Conservation (phyloP, 2,329 filamentous ascomycete species). For the Elsinoe batatas region DNA sequence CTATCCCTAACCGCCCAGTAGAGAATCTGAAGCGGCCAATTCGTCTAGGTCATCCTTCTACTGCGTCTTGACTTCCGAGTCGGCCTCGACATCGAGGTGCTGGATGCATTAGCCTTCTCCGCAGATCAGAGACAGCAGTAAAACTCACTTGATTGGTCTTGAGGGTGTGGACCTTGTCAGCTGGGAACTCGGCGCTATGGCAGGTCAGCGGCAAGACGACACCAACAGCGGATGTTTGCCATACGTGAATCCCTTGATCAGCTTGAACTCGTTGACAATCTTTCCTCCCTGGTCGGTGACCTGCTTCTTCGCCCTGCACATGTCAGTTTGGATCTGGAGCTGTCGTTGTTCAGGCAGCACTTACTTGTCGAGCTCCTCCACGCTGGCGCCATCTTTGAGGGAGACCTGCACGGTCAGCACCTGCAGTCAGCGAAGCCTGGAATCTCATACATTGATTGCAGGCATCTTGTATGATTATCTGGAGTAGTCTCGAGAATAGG, state of each 20-base stretch:
- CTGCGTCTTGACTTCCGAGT: constrained; percentile 62
- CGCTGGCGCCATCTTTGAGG: constrained; percentile 59
- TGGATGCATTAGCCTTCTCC: background rate
- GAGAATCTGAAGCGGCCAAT: too few species aligned
- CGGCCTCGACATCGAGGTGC: constrained; percentile 69
- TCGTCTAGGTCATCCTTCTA: constrained; percentile 27
- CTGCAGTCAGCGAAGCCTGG: background rate
- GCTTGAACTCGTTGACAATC: constrained; percentile 71
- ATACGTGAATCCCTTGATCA: constrained; percentile 92
- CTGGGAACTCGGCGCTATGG: constrained; percentile 39
- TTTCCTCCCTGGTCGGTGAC: constrained; percentile 67
- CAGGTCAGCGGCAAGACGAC: background rate
- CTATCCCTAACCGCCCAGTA: too few species aligned
- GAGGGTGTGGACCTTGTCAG: constrained; percentile 57
- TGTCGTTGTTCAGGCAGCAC: constrained; percentile 20
- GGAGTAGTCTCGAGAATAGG: background rate
- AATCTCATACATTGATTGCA: constrained; percentile 27
- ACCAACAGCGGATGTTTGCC: constrained; percentile 24
- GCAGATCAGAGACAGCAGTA: background rate
- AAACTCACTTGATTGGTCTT: constrained; percentile 46
- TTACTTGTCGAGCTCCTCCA: constrained; percentile 59
- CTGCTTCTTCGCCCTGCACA: constrained; percentile 63
- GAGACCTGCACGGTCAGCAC: constrained; percentile 52
- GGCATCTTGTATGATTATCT: constrained; percentile 24
- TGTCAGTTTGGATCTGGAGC: constrained; percentile 12